Percentiles rank a stretch among this genome's conserved stretches.
These are phyloP conservation scores for Apiospora phragmitis DNA, from an alignment of 2,329 filamentous ascomycete species.

Conservation along the genomic window DNA sequence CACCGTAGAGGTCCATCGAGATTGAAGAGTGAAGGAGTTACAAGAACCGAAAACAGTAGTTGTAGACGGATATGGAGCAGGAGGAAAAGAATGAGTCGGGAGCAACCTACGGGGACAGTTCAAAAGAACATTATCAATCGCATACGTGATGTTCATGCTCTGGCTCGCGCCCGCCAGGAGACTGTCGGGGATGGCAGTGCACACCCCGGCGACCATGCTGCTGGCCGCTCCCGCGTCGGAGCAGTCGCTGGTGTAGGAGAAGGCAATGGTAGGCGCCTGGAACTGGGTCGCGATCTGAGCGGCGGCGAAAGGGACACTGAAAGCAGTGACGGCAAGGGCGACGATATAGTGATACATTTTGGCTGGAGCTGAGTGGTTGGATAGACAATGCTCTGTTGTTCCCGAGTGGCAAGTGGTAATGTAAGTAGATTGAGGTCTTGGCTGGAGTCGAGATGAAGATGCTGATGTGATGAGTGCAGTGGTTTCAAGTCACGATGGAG, in stretches of 20 bases:
- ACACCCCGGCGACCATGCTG: neutral
- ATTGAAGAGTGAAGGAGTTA: neutral
- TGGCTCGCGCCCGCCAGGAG: neutral
- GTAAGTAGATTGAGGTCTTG: neutral
- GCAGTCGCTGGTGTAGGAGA: neutral
- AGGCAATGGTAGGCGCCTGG: neutral
- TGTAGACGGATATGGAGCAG: too few relatives aligned
- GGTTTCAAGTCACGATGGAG: neutral
- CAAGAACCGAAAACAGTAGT: too few relatives aligned
- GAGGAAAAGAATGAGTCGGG: neutral
- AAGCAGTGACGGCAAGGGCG: neutral
- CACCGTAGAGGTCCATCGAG: neutral
- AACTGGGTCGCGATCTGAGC: constrained; percentile 3
- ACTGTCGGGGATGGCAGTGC: neutral
- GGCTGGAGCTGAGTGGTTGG: neutral
- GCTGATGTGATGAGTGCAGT: neutral
- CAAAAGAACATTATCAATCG: neutral
- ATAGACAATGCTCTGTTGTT: neutral
- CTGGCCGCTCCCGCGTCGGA: neutral
- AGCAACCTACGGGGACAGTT: neutral
- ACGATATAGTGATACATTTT: neutral
- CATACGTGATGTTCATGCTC: neutral
- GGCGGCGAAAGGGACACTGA: neutral
- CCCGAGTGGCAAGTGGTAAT: neutral
- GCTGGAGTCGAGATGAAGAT: neutral